These are phyloP conservation scores for Aureobasidium mangrovei DNA, from an alignment of 2,329 filamentous ascomycete genomes.

Conservation along the genomic window DNA sequence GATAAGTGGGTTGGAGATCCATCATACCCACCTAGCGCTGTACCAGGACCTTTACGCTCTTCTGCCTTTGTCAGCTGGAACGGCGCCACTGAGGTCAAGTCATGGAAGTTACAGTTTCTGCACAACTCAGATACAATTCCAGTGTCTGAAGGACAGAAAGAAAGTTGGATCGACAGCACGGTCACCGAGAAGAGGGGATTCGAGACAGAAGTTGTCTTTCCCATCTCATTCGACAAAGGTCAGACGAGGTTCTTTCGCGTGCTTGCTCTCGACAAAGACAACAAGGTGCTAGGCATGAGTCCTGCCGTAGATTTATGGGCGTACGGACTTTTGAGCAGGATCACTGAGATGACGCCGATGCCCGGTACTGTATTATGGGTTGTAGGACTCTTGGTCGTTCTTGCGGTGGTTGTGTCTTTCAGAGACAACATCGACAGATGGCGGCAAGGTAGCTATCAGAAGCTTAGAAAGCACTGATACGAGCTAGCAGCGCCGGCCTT, in stretches of 20 bases:
- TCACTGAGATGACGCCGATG: not conserved
- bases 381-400: no score
- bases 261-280: slow-evolving; percentile 22
- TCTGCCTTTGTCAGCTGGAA: slow-evolving; percentile 45
- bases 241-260: slow-evolving; percentile 21
- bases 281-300: not conserved
- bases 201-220: slow-evolving; percentile 28
- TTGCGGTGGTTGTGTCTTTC: no score
- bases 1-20: slow-evolving; percentile 36
- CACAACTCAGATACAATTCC: slow-evolving; percentile 33
- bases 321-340: not conserved
- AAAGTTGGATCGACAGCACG: slow-evolving; percentile 18
- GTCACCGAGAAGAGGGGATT: slow-evolving; percentile 27
- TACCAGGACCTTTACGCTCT: slow-evolving; percentile 23
- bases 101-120: slow-evolving; percentile 35
- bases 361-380: no score
- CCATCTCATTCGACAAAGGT: slow-evolving; percentile 4
- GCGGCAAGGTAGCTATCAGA: no score
- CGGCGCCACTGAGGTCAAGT: slow-evolving; percentile 36
- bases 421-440: no score
- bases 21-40: slow-evolving; percentile 23
- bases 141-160: slow-evolving; percentile 16
- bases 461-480: no score
- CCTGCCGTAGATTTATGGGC: not conserved
- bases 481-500: no score